Evolutionary conservation across 2,329 filamentous ascomycete species (phyloP).

Genomic region (Mollisiaceae sp.): DNA sequence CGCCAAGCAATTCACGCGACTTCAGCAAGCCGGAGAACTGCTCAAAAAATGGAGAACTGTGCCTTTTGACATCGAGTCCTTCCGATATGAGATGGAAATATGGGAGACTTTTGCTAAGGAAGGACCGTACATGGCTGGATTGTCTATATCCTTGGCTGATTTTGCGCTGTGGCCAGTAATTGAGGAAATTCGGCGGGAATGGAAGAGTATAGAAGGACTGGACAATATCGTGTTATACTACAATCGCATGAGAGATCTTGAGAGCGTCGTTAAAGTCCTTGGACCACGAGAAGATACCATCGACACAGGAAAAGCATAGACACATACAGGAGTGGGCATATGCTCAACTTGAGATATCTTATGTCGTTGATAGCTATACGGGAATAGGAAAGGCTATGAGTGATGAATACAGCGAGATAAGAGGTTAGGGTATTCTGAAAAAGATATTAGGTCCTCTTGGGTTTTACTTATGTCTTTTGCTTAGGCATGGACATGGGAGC

Average conservation of each 20-base stretch:
- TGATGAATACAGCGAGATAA: background rate
- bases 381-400: background rate
- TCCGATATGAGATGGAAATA: constrained; percentile 39
- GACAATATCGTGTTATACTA: constrained; percentile 38
- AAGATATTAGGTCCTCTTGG: background rate
- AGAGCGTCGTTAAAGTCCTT: constrained; percentile 30
- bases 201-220: constrained; percentile 42
- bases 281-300: constrained; percentile 13
- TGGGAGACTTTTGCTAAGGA: constrained; percentile 33
- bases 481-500: constrained; percentile 1
- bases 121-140: constrained; percentile 51
- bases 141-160: constrained; percentile 52
- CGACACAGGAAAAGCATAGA: background rate
- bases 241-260: constrained; percentile 26
- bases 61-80: constrained; percentile 33
- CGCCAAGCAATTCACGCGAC: constrained; percentile 36
- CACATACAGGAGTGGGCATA: background rate
- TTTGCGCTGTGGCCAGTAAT: constrained; percentile 64
- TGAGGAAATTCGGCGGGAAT: constrained; percentile 49
- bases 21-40: constrained; percentile 33
- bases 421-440: background rate
- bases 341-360: background rate
- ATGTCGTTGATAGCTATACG: background rate
- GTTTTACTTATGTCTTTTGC: background rate
- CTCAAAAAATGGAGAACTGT: constrained; percentile 34